Evolutionary conservation across 139 green algal species (phyloP).

Genomic region (Pycnococcus provasolii): DNA sequence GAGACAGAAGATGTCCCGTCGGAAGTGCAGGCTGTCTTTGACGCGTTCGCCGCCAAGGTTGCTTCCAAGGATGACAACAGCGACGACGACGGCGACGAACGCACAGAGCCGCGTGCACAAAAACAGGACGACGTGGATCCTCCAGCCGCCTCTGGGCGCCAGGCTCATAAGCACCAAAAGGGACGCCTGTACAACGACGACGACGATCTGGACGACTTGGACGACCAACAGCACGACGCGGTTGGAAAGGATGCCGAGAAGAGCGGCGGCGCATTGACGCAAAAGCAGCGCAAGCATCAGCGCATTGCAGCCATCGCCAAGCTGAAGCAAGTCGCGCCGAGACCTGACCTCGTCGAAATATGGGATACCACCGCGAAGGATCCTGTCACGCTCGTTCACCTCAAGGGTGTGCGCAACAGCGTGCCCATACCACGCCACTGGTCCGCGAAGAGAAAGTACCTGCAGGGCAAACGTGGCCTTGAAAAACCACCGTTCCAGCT

Average conservation of each 20-base stretch:
- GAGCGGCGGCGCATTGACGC: background rate
- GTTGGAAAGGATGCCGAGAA: conserved; percentile 5
- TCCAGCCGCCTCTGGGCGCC: background rate
- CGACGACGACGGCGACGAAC: conserved; percentile 6
- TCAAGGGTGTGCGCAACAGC: conserved; percentile 89
- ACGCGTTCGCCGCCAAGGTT: background rate
- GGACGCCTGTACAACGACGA: background rate
- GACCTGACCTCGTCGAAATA: conserved; percentile 92
- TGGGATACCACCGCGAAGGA: conserved; percentile 91
- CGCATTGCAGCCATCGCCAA: conserved; percentile 49
- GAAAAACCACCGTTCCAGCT: conserved; percentile 97
- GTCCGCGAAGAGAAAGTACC: conserved; percentile 92
- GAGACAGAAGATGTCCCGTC: background rate
- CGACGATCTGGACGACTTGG: background rate
- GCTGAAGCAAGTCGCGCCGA: conserved; percentile 73
- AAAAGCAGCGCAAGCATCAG: background rate
- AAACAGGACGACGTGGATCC: background rate
- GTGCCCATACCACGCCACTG: conserved; percentile 90
- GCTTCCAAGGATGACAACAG: background rate
- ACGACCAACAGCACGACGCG: conserved; percentile 3
- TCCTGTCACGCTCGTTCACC: conserved; percentile 77
- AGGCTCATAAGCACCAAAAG: background rate
- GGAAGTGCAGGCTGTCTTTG: background rate
- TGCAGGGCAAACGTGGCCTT: conserved; percentile 84
- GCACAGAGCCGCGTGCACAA: background rate